Conservation (phyloP, 2,329 filamentous ascomycete species). For the Exophiala xenobiotica region DNA sequence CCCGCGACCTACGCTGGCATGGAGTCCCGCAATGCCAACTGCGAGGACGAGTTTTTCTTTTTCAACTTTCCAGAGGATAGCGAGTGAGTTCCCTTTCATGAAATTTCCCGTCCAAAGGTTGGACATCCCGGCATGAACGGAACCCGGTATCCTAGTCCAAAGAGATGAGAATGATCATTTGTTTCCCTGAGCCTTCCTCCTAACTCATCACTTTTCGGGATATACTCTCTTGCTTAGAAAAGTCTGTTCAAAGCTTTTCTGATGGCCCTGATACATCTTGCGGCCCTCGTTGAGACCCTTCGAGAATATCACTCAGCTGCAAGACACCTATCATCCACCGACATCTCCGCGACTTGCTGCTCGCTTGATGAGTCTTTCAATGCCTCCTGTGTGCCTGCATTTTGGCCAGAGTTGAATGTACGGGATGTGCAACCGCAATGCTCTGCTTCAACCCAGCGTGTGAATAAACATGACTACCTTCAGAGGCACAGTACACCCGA, state of each 20-base stretch:
- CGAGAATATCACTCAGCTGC: neutral
- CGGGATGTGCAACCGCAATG: no score
- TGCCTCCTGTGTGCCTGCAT: neutral
- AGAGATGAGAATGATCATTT: neutral
- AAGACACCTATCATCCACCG: neutral
- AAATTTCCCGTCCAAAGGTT: neutral
- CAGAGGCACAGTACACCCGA: neutral
- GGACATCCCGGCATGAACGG: neutral
- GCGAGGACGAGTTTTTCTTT: neutral
- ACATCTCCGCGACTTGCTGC: neutral
- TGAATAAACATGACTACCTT: neutral
- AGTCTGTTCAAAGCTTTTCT: neutral
- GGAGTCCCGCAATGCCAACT: neutral
- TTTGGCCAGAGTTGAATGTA: no score
- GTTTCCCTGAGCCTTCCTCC: neutral
- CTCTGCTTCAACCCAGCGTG: neutral
- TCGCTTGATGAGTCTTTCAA: no score
- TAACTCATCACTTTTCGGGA: neutral
- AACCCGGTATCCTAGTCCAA: neutral
- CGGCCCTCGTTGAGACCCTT: neutral
- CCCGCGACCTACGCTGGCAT: neutral
- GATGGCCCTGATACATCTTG: neutral
- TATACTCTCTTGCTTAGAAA: neutral
- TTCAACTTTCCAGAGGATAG: neutral
- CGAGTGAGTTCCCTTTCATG: neutral